phyloP scores from a whole-genome alignment of 2,329 filamentous ascomycete species.

The Ilyonectria destructans region DNA sequence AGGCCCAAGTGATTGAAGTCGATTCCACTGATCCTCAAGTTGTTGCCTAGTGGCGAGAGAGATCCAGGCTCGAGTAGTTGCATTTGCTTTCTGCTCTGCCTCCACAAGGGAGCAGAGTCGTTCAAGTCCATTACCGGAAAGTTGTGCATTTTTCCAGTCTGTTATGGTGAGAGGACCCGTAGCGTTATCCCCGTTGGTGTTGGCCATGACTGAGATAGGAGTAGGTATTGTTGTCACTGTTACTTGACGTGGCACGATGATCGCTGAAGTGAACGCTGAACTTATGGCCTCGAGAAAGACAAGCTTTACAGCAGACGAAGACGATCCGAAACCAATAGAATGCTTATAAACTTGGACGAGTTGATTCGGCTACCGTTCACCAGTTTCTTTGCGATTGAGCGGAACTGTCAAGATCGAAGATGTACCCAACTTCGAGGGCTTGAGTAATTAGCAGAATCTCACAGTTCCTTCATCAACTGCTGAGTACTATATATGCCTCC shows the following conservation, averaged over 20 bases:
- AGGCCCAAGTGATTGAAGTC: constrained; percentile 28
- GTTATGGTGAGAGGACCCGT: constrained; percentile 39
- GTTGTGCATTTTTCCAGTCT: constrained; percentile 49
- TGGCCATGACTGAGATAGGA: background rate
- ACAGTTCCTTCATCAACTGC: background rate
- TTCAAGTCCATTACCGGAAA: constrained; percentile 45
- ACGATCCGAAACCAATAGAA: background rate
- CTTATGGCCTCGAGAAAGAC: background rate
- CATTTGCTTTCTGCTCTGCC: constrained; percentile 38
- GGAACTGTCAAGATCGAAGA: constrained; percentile 8
- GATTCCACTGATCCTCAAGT: constrained; percentile 42
- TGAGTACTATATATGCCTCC: background rate
- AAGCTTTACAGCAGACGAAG: too few species aligned
- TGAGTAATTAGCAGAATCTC: background rate
- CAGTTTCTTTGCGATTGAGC: background rate
- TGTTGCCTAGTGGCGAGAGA: constrained; percentile 50
- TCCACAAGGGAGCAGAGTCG: constrained; percentile 48
- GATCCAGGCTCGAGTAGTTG: constrained; percentile 52
- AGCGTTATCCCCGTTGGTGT: background rate
- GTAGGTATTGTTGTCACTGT: background rate
- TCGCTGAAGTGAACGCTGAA: background rate
- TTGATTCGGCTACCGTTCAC: background rate
- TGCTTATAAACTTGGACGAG: background rate
- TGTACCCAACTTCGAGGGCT: background rate
- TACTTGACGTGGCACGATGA: background rate